These are phyloP conservation scores for Boletus smithii DNA, from an alignment of 1,284 basidiomycete species.

Conservation along the genomic window DNA sequence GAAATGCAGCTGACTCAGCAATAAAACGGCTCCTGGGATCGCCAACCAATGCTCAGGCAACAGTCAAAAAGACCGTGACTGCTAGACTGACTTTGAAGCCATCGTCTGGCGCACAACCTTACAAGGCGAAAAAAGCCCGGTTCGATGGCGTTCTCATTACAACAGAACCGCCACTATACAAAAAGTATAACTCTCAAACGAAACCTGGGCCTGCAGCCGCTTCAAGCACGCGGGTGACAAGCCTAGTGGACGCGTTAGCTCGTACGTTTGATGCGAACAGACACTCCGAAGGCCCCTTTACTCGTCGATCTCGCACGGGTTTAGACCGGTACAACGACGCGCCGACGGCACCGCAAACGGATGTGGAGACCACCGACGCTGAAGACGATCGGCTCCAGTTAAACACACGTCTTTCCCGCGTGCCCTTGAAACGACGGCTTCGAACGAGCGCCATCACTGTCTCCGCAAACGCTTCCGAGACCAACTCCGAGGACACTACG, in stretches of 20 bases:
- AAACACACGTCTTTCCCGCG: slow-evolving; percentile 17
- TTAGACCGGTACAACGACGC: background rate
- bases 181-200: background rate
- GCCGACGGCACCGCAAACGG: slow-evolving; percentile 16
- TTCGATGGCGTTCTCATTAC: slow-evolving; percentile 26
- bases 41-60: background rate
- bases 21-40: background rate
- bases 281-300: background rate
- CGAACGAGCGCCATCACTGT: background rate
- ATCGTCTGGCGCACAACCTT: background rate
- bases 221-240: slow-evolving; percentile 2
- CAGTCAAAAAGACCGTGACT: background rate
- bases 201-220: background rate
- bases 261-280: slow-evolving; percentile 30
- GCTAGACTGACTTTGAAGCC: background rate
- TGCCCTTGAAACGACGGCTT: slow-evolving; percentile 5
- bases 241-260: slow-evolving; percentile 27
- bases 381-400: slow-evolving; percentile 18
- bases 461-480: slow-evolving; percentile 8
- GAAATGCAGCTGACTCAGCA: background rate
- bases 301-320: background rate
- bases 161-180: slow-evolving; percentile 4
- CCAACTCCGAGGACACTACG: slow-evolving; percentile 14
- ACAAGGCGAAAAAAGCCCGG: slow-evolving; percentile 14
- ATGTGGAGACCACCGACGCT: slow-evolving; percentile 22